Conservation (phyloP, 495 filamentous ascomycete species). For the Eremomyces bilateralis region DNA sequence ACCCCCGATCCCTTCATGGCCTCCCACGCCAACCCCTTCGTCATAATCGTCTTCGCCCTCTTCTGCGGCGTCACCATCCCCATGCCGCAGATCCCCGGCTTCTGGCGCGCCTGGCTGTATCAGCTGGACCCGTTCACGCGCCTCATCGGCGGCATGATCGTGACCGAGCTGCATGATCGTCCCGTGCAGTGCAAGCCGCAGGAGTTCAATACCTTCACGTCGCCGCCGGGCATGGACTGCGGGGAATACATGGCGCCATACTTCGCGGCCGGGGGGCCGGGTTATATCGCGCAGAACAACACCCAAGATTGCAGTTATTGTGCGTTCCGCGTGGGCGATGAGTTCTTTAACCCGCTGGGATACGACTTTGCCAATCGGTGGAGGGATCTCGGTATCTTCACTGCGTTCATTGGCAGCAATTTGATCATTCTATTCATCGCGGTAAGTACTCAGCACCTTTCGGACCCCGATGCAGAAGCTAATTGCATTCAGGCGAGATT, state of each 20-base stretch:
- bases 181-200: conserved; percentile 30
- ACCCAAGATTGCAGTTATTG: conserved; percentile 53
- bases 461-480: background rate
- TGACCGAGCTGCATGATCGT: conserved; percentile 48
- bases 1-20: conserved; percentile 52
- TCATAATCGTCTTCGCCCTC: conserved; percentile 57
- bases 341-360: conserved; percentile 47
- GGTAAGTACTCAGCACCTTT: conserved; percentile 20
- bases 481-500: conserved; percentile 5
- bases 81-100: conserved; percentile 45
- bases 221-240: conserved; percentile 39
- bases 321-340: conserved; percentile 51
- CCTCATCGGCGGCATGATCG: conserved; percentile 57
- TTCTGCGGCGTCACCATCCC: conserved; percentile 76
- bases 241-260: conserved; percentile 52
- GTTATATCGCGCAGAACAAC: conserved; percentile 44
- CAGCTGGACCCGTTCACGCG: conserved; percentile 68
- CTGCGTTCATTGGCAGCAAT: conserved; percentile 53
- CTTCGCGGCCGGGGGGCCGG: conserved; percentile 38
- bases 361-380: conserved; percentile 46
- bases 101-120: conserved; percentile 68
- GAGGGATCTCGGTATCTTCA: conserved; percentile 60
- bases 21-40: conserved; percentile 50
- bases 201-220: conserved; percentile 40
- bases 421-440: conserved; percentile 52